Conservation (phyloP, 352 stramenopile species). For the Phytopythium sindhum region DNA sequence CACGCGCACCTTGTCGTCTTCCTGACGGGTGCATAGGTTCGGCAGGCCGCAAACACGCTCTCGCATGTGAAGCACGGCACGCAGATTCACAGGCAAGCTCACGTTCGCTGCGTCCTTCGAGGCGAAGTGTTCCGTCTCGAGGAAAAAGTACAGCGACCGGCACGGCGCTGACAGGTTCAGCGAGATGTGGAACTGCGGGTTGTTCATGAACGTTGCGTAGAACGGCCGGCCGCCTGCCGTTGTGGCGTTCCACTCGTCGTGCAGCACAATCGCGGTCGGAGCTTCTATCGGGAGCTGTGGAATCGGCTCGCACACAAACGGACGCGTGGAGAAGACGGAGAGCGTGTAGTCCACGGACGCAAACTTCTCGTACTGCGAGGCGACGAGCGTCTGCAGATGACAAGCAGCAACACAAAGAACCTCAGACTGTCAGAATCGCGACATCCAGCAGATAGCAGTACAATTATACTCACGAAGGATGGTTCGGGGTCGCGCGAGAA, state of each 20-base stretch:
- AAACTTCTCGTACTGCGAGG: constrained; percentile 91
- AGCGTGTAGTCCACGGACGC: constrained; percentile 88
- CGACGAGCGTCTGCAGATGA: constrained; percentile 70
- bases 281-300: constrained; percentile 38
- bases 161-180: constrained; percentile 32
- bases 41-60: constrained; percentile 52
- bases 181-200: constrained; percentile 66
- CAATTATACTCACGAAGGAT: constrained; percentile 43
- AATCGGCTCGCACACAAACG: constrained; percentile 56
- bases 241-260: constrained; percentile 33
- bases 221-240: constrained; percentile 63
- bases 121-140: constrained; percentile 49
- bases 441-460: neutral
- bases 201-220: constrained; percentile 78
- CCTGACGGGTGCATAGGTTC: constrained; percentile 6
- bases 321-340: constrained; percentile 79
- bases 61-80: constrained; percentile 41
- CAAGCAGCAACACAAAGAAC: neutral
- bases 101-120: constrained; percentile 18
- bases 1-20: constrained; percentile 22
- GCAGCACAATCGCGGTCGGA: constrained; percentile 37
- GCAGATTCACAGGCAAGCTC: constrained; percentile 63
- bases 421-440: neutral
- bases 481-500: constrained; percentile 41
- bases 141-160: constrained; percentile 50